Evolutionary conservation across 805 yeast species (phyloP).

Genomic region (Pichia eremophila): DNA sequence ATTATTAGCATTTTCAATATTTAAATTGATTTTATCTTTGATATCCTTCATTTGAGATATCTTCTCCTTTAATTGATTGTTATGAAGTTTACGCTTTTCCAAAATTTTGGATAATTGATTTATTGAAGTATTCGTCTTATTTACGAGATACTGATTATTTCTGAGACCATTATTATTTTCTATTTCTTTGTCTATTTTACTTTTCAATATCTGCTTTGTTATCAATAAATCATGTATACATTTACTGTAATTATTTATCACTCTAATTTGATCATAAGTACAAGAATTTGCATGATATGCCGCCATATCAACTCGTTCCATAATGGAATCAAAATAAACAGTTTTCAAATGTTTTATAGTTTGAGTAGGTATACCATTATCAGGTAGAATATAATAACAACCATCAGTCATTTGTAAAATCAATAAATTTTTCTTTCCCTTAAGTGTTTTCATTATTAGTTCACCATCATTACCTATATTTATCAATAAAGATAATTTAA

Average conservation of each 20-base stretch:
- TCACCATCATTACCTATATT: slow-evolving; percentile 25
- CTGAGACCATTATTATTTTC: too few species aligned
- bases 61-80: not conserved
- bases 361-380: slow-evolving; percentile 9
- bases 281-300: slow-evolving; percentile 19
- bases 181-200: not conserved
- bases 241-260: slow-evolving; percentile 29
- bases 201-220: slow-evolving; percentile 7
- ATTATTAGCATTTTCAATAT: not conserved
- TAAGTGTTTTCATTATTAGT: slow-evolving; percentile 11
- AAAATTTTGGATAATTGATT: not conserved
- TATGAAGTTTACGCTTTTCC: not conserved
- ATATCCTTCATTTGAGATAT: not conserved
- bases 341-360: slow-evolving; percentile 7
- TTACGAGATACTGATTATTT: too few species aligned
- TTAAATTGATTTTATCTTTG: not conserved
- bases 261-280: slow-evolving; percentile 34
- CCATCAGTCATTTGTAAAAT: slow-evolving; percentile 22
- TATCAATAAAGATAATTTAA: slow-evolving; percentile 23
- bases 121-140: not conserved
- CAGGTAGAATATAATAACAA: slow-evolving; percentile 23
- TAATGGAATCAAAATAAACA: slow-evolving; percentile 1
- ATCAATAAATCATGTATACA: slow-evolving; percentile 27
- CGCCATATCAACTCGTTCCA: not conserved
- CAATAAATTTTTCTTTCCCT: slow-evolving; percentile 18